These are phyloP conservation scores for Psilocybe cubensis DNA, from an alignment of 768 basidiomycete genomes.

Conservation along the genomic window DNA sequence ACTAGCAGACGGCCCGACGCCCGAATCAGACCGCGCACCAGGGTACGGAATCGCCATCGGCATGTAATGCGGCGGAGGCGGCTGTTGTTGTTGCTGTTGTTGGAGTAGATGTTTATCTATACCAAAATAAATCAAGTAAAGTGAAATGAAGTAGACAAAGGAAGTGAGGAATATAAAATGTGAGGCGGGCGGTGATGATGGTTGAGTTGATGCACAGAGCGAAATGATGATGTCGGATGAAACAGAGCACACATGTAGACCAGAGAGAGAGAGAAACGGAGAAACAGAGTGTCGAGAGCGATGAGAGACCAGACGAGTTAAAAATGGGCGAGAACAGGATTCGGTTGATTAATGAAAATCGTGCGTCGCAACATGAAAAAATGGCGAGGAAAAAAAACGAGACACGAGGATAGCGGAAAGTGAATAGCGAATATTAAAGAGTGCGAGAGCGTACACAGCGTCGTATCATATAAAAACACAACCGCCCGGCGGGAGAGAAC, in stretches of 20 bases:
- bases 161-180: too few relatives aligned
- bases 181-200: too few relatives aligned
- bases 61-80: conserved; percentile 5
- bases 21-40: background rate
- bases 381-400: background rate
- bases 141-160: too few relatives aligned
- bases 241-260: background rate
- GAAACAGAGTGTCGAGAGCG: background rate
- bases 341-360: too few relatives aligned
- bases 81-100: background rate
- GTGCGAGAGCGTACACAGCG: background rate
- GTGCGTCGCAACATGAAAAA: too few relatives aligned
- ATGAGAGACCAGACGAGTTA: background rate
- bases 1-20: too few relatives aligned
- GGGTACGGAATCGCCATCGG: conserved; percentile 10
- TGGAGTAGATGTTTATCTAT: background rate
- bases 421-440: background rate
- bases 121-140: too few relatives aligned
- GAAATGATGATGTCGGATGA: background rate
- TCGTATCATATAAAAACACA: background rate
- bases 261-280: background rate
- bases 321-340: too few relatives aligned
- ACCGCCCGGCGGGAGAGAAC: background rate
- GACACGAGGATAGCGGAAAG: background rate
- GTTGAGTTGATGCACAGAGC: too few relatives aligned